Evolutionary conservation across 2,329 filamentous ascomycete species (phyloP), one percentile per base, ranked within the genome.

Genomic region (Penicillium sumatraense): DNA sequence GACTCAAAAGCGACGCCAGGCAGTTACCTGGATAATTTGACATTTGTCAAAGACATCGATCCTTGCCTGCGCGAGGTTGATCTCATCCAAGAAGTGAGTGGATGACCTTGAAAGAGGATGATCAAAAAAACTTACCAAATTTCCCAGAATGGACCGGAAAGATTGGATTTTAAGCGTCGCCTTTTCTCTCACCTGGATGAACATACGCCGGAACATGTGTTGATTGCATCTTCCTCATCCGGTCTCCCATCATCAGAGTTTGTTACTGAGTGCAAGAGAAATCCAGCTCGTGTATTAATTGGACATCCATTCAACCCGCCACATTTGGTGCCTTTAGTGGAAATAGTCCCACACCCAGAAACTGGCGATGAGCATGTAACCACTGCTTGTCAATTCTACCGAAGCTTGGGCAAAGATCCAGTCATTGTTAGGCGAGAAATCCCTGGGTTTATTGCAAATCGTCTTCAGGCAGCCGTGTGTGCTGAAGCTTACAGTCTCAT

Each of bases 241-340:
- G 55, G 55, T 33, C 42, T 57, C 5, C 55, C 55, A 14, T 54
- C 55, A 5, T 57, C 55, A 9, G 23, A 40, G n/a, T 57, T 57
- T 29, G 29, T 57, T 27, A 49, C 24, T 5, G 31, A 57, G 9
- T 57, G 55, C 47, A 41, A 48, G 18, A 42, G 13, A 24, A 49
- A 67, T 27, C 71, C 75, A 0, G 64, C 61, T 18, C 69, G 75
- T n/a, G 68, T 76, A 29, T 60, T 78, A 1, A 72, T 81, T 23
- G 78, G 77, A 3, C 79, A 81, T 58, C 78, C 79, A 0, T 80
- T 80, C 68, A 80, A 81, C 57, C 79, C 79, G 8, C 78, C 78
- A 5, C 78, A 81, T 57, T 65, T 81, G 16, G 77, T 81, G 21
- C 38, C 38, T 5, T n/a, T 81, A 13, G 76, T 81, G 18, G 78